Evolutionary conservation across 1,284 basidiomycete genomes (phyloP), one percentile per base, ranked within the genome.

Genomic region (Microbotryum intermedium): DNA sequence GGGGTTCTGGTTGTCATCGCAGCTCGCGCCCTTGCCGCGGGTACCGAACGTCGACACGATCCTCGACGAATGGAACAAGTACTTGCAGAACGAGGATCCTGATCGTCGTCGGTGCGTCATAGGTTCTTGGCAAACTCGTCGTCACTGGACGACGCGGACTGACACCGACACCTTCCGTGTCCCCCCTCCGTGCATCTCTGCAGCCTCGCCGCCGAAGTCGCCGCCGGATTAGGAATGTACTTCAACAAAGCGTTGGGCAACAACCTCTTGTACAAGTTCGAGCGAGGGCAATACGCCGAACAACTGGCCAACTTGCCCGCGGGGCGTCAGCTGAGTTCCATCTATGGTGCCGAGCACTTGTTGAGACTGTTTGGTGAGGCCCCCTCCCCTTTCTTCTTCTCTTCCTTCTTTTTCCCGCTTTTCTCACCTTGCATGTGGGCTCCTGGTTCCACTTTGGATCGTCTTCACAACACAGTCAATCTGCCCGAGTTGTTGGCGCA

Each of bases 301-400:
- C 82, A 90, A 28, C 82, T 89, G 46, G 85, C 87, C 70, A 67
- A 13, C 59, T 85, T 18, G 83, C 85, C 0, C 65, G 65, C 23
- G 67, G 65, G 57, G 46, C 13, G 55, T 6, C 86, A 90, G 68
- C 89, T 95, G 83, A 91, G 89, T 72, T 79, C 83, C 56, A 81
- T 97, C 21, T 98, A 98, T 71, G 95, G 94, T 0, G 91, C 90
- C 5, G 94, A 98, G 73, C 94, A 99, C 75, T 74, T 99, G 18
- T 74, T 97, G 61, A 79, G 94, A 55, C 85, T 98, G 80, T 81
- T 98, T 66, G 93, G 92, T 95, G 68, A 62, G 84, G 79, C 34
- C 20, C 23, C 29, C 30, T 26, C 42, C 47, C 50, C 28, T 26
- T 43, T 57, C 50, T n/a, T 4, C 11, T 21, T 29, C 23, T n/a